Percentiles rank a stretch among this genome's conserved stretches.
Conservation (phyloP, 768 basidiomycete species). For the Nidula microcarpa region DNA sequence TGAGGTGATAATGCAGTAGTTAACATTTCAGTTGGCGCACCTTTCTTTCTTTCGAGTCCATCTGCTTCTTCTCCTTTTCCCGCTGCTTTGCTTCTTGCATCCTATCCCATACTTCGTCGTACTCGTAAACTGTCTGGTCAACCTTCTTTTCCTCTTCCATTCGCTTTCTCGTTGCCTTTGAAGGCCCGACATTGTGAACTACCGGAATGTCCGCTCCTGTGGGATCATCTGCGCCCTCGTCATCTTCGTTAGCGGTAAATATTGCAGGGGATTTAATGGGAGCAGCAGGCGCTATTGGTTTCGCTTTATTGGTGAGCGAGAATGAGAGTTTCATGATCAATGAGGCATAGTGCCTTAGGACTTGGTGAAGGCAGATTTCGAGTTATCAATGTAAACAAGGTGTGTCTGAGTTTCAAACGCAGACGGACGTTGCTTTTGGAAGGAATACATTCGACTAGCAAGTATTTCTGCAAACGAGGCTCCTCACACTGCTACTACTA, state of each 20-base stretch:
- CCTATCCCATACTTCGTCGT: constrained; percentile 94
- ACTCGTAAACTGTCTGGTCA: constrained; percentile 85
- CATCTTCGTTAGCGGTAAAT: constrained; percentile 67
- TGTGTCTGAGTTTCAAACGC: constrained; percentile 29
- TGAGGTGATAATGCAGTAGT: constrained; percentile 2
- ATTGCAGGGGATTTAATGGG: constrained; percentile 57
- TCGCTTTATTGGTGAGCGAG: constrained; percentile 69
- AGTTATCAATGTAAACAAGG: too few species aligned
- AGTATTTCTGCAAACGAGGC: too few species aligned
- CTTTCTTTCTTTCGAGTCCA: constrained; percentile 74
- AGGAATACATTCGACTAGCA: too few species aligned
- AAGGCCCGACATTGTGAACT: constrained; percentile 56
- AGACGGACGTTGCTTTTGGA: too few species aligned
- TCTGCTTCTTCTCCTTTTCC: constrained; percentile 75
- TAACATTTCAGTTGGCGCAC: constrained; percentile 33
- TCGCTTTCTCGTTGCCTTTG: constrained; percentile 64
- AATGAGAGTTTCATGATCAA: constrained; percentile 96
- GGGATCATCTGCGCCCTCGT: constrained; percentile 44
- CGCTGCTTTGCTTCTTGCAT: constrained; percentile 85
- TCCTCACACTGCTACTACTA: too few species aligned
- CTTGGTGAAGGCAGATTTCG: too few species aligned
- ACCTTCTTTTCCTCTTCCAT: constrained; percentile 78
- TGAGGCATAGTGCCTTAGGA: too few species aligned
- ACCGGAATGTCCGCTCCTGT: constrained; percentile 47
- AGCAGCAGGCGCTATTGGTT: constrained; percentile 39